These are phyloP conservation scores for Anthostomella pinea DNA, from an alignment of 2,329 filamentous ascomycete species.

Conservation along the genomic window DNA sequence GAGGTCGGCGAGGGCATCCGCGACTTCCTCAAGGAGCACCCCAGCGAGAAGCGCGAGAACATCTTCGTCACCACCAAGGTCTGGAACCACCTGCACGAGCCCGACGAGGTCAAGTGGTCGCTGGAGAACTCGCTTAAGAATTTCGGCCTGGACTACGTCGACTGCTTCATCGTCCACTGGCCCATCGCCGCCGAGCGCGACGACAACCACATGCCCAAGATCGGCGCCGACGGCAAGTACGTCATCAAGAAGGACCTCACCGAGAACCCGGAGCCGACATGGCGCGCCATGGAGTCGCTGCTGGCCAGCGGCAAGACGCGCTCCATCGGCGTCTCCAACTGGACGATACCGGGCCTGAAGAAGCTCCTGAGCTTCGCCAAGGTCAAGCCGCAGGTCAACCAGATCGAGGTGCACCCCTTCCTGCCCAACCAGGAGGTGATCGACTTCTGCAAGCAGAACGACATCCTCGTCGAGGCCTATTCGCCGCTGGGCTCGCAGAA, in stretches of 20 bases:
- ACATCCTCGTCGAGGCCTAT: conserved; percentile 52
- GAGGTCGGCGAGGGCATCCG: conserved; percentile 58
- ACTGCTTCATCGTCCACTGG: conserved; percentile 58
- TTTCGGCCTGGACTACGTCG: conserved; percentile 54
- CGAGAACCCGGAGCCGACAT: conserved; percentile 62
- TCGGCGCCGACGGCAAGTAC: conserved; percentile 46
- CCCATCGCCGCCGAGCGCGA: conserved; percentile 45
- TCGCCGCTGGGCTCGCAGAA: conserved; percentile 60
- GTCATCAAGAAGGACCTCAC: conserved; percentile 58
- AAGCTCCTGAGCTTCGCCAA: conserved; percentile 38
- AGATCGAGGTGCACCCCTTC: conserved; percentile 47
- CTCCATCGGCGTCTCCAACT: conserved; percentile 47
- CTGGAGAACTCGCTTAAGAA: conserved; percentile 51
- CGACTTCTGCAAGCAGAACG: conserved; percentile 50
- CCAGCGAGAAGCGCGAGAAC: conserved; percentile 48
- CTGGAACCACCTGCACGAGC: conserved; percentile 64
- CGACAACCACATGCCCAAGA: conserved; percentile 40
- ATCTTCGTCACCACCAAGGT: conserved; percentile 65
- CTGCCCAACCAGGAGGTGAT: conserved; percentile 48
- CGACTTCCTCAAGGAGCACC: conserved; percentile 38
- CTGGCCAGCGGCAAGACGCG: conserved; percentile 30
- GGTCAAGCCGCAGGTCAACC: conserved; percentile 41
- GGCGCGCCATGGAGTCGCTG: conserved; percentile 56
- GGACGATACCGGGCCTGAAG: conserved; percentile 39
- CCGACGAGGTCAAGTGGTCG: conserved; percentile 55